phyloP scores from a whole-genome alignment of 2,329 filamentous ascomycete species.

The Fusarium sp. region DNA sequence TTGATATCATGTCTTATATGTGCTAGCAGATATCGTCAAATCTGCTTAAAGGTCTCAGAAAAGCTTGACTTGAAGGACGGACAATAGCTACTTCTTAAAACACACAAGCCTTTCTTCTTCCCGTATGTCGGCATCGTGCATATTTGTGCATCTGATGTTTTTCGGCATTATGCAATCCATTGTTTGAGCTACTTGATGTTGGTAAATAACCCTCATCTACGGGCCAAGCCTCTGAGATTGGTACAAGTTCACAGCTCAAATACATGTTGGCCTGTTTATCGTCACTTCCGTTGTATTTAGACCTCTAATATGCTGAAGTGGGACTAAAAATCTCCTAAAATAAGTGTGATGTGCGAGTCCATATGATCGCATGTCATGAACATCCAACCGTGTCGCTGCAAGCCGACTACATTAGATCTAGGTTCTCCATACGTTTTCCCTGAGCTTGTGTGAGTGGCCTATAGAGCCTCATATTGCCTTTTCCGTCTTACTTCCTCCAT shows the following conservation, averaged over 20 bases:
- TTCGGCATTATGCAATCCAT: neutral
- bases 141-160: neutral
- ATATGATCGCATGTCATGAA: constrained; percentile 4
- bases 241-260: neutral
- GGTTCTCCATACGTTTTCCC: neutral
- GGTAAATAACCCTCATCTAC: constrained; percentile 18
- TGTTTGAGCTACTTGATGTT: constrained; percentile 2
- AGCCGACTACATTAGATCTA: neutral
- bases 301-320: neutral
- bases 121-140: too few relatives aligned
- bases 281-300: neutral
- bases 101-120: neutral
- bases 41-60: neutral
- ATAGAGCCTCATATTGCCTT: constrained; percentile 28
- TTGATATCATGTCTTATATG: neutral
- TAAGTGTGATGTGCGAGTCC: neutral
- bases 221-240: neutral
- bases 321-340: neutral
- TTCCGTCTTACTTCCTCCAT: neutral
- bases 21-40: neutral
- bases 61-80: neutral
- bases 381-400: constrained; percentile 5
- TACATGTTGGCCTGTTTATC: neutral
- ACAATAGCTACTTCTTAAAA: neutral
- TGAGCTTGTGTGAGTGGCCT: neutral